Evolutionary conservation across 805 yeast species (phyloP).

Genomic region (Yueomyces sp.): DNA sequence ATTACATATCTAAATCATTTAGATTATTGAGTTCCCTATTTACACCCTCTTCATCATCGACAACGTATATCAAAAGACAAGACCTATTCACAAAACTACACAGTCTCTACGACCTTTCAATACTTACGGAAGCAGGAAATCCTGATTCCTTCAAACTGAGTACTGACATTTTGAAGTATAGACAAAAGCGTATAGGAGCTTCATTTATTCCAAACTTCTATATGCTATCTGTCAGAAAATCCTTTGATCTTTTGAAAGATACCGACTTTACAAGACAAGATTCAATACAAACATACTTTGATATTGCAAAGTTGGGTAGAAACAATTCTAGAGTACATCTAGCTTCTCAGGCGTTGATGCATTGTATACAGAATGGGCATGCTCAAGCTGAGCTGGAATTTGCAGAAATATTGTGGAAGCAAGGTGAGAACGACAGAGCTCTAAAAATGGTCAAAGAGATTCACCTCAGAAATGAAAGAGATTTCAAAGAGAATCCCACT

Average conservation of each 20-base stretch:
- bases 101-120: slow-evolving; percentile 44
- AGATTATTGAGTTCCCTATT: slow-evolving; percentile 48
- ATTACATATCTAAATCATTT: slow-evolving; percentile 38
- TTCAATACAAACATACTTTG: slow-evolving; percentile 39
- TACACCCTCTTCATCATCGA: slow-evolving; percentile 31
- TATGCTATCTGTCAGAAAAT: slow-evolving; percentile 44
- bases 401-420: slow-evolving; percentile 76
- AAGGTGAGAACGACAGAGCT: slow-evolving; percentile 80
- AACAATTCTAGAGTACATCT: slow-evolving; percentile 56
- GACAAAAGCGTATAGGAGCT: slow-evolving; percentile 28
- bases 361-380: slow-evolving; percentile 16
- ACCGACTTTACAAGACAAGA: slow-evolving; percentile 15
- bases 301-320: slow-evolving; percentile 52
- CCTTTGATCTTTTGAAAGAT: slow-evolving; percentile 26
- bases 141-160: slow-evolving; percentile 6
- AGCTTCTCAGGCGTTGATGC: slow-evolving; percentile 60
- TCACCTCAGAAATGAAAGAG: slow-evolving; percentile 9
- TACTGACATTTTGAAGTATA: slow-evolving; percentile 10
- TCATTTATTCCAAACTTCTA: slow-evolving; percentile 50
- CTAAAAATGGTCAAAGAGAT: slow-evolving; percentile 40
- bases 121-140: slow-evolving; percentile 19
- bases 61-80: slow-evolving; percentile 38
- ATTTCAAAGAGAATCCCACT: background rate
- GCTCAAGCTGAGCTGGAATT: slow-evolving; percentile 54
- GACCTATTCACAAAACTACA: slow-evolving; percentile 42